phyloP scores from a whole-genome alignment of 768 basidiomycete species.

The Termitomyces sp. region DNA sequence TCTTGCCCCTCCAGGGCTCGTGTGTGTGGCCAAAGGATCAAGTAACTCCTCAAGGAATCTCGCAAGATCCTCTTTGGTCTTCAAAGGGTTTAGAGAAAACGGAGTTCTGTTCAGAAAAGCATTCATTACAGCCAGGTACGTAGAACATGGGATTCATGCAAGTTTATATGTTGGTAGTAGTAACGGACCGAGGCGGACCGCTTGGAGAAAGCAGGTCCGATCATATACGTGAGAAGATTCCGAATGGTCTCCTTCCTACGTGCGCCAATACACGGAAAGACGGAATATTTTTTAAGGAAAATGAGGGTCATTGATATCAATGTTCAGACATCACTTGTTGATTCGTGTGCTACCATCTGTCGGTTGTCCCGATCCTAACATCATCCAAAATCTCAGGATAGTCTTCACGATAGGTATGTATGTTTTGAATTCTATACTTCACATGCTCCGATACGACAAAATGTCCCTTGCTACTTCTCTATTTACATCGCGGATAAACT shows the following conservation, averaged over 20 bases:
- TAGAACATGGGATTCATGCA: not conserved
- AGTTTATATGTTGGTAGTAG: not conserved
- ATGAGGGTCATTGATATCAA: no score
- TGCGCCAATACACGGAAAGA: no score
- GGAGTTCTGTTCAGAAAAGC: constrained; percentile 32
- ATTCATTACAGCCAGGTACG: constrained; percentile 18
- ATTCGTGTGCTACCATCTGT: no score
- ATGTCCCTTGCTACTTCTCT: constrained; percentile 10
- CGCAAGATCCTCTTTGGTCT: constrained; percentile 54
- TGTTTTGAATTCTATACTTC: not conserved
- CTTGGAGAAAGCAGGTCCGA: not conserved
- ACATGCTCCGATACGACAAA: constrained; percentile 3
- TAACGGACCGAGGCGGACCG: constrained; percentile 10
- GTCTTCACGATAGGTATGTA: no score
- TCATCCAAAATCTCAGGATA: no score
- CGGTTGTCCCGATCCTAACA: no score
- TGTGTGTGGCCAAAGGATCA: constrained; percentile 61
- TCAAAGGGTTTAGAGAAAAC: constrained; percentile 53
- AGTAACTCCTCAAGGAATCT: constrained; percentile 52
- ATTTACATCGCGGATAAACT: not conserved
- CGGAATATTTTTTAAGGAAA: no score
- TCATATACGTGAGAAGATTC: no score
- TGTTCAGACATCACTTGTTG: no score
- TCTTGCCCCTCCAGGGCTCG: constrained; percentile 67
- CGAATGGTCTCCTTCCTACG: no score